phyloP scores from a whole-genome alignment of 2,329 filamentous ascomycete species.

The Ophiostoma montium region DNA sequence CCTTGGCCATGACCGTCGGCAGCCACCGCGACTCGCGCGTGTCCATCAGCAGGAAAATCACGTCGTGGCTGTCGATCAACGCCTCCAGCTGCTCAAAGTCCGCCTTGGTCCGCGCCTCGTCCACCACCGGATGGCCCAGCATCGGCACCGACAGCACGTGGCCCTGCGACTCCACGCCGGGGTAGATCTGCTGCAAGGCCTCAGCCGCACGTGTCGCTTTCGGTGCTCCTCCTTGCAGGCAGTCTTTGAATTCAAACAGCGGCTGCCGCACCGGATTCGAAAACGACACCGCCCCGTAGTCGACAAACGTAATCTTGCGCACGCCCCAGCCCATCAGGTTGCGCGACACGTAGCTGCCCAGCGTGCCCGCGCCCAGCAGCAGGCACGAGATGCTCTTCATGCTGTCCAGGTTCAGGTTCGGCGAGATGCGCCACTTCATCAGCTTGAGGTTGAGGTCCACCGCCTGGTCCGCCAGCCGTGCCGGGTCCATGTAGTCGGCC shows the following conservation, averaged over 20 bases:
- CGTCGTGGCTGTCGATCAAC: constrained; percentile 76
- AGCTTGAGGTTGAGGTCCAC: constrained; percentile 94
- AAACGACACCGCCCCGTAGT: constrained; percentile 85
- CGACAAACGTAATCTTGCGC: constrained; percentile 86
- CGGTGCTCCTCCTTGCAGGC: constrained; percentile 64
- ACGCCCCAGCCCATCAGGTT: constrained; percentile 94
- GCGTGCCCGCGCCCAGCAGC: constrained; percentile 78
- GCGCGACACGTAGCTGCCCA: constrained; percentile 86
- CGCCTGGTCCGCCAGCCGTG: constrained; percentile 75
- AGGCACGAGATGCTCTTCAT: constrained; percentile 87
- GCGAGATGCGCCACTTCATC: constrained; percentile 97
- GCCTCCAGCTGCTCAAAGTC: constrained; percentile 64
- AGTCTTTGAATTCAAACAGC: constrained; percentile 81
- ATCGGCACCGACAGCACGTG: constrained; percentile 82
- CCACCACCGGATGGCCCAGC: constrained; percentile 77
- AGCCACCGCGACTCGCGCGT: constrained; percentile 90
- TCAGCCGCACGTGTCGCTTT: constrained; percentile 75
- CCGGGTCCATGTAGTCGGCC: constrained; percentile 85
- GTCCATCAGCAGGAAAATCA: constrained; percentile 93
- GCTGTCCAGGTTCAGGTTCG: constrained; percentile 69
- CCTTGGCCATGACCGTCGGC: constrained; percentile 90
- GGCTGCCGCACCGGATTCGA: constrained; percentile 95
- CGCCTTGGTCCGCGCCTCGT: constrained; percentile 51
- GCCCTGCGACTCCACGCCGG: constrained; percentile 70
- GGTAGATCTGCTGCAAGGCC: constrained; percentile 73